Conservation (phyloP, 2,329 filamentous ascomycete genomes). For the Penicillium sp. region DNA sequence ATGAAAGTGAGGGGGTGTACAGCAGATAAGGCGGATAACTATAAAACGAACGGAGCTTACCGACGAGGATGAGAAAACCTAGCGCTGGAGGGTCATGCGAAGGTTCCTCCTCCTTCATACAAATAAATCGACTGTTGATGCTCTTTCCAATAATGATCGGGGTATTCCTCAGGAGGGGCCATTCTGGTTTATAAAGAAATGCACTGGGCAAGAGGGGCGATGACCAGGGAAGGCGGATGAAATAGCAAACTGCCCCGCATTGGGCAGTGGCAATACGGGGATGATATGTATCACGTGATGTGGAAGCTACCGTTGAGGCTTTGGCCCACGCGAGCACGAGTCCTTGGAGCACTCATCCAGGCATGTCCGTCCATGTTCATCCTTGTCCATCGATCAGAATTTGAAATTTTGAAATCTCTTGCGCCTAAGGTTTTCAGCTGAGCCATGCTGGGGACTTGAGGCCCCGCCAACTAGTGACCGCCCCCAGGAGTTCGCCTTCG, state of each 20-base stretch:
- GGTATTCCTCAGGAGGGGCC: not conserved
- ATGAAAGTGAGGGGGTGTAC: slow-evolving; percentile 13
- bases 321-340: not conserved
- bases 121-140: not conserved
- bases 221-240: slow-evolving; percentile 5
- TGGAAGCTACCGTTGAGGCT: not conserved
- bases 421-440: too few species aligned
- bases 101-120: too few species aligned
- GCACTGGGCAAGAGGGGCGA: not conserved
- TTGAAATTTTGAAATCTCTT: too few species aligned
- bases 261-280: slow-evolving; percentile 10
- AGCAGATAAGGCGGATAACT: slow-evolving; percentile 24
- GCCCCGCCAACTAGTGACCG: too few species aligned
- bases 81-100: too few species aligned
- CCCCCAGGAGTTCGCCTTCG: not conserved
- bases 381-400: too few species aligned
- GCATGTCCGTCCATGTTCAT: slow-evolving; percentile 5
- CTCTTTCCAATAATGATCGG: not conserved
- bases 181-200: slow-evolving; percentile 19
- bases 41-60: slow-evolving; percentile 33
- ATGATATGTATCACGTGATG: slow-evolving; percentile 10
- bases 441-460: too few species aligned
- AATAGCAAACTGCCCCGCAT: slow-evolving; percentile 5
- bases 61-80: slow-evolving; percentile 20
- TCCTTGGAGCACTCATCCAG: not conserved